Evolutionary conservation across 1,284 basidiomycete species (phyloP).

Genomic region (Rhodotorula mucilaginosa): DNA sequence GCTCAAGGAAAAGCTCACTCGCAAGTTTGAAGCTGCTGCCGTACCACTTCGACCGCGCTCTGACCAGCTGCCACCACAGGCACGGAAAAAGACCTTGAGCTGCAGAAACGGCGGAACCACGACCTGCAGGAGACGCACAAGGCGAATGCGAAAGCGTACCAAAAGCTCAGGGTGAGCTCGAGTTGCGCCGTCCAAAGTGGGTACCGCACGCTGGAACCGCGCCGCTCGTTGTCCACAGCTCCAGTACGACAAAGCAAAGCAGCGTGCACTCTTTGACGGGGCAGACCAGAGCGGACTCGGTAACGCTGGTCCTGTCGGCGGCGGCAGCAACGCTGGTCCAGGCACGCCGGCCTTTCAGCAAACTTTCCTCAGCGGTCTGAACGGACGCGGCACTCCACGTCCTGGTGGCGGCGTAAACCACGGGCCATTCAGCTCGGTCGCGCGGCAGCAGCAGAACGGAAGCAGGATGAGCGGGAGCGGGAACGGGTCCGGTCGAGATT

Average conservation of each 20-base stretch:
- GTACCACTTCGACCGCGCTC: neutral
- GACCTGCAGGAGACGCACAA: conserved; percentile 69
- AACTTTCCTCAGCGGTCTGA: neutral
- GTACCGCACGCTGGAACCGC: neutral
- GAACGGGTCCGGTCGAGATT: neutral
- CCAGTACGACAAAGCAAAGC: conserved; percentile 71
- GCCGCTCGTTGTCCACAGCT: conserved; percentile 51
- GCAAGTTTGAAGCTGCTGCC: neutral
- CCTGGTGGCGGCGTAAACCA: neutral
- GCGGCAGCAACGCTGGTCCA: neutral
- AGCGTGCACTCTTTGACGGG: conserved; percentile 63
- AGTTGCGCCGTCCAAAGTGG: neutral
- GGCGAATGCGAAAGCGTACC: conserved; percentile 78
- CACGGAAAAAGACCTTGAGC: conserved; percentile 70
- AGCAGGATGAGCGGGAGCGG: neutral
- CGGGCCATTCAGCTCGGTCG: conserved; percentile 3
- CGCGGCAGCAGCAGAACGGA: neutral
- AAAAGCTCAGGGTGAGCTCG: conserved; percentile 67
- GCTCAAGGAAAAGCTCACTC: conserved; percentile 1
- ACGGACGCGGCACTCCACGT: neutral
- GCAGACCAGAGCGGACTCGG: neutral
- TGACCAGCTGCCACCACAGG: conserved; percentile 59
- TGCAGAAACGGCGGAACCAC: conserved; percentile 67
- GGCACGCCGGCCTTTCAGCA: conserved; percentile 2
- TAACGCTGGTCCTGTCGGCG: neutral